Evolutionary conservation across 2,329 filamentous ascomycete genomes (phyloP).

Genomic region (Huntiella savannae): DNA sequence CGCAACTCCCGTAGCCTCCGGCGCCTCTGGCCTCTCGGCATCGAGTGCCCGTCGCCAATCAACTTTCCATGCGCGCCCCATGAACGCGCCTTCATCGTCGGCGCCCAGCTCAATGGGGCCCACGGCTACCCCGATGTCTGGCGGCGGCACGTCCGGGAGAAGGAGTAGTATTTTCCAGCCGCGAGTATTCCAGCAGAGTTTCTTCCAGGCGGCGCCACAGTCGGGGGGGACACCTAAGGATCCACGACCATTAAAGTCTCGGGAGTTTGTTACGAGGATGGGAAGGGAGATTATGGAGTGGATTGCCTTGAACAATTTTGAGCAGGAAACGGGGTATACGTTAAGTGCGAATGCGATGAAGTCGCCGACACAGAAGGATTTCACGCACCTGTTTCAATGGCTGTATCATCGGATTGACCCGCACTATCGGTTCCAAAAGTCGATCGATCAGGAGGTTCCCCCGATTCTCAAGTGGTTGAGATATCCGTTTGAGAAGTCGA

Average conservation of each 20-base stretch:
- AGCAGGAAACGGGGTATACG: constrained; percentile 91
- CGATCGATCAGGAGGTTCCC: constrained; percentile 87
- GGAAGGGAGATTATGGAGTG: constrained; percentile 84
- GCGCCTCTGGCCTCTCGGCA: constrained; percentile 61
- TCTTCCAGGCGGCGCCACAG: constrained; percentile 75
- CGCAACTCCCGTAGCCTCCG: constrained; percentile 58
- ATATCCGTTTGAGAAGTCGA: constrained; percentile 87
- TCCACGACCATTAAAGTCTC: constrained; percentile 68
- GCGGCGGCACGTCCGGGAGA: constrained; percentile 24
- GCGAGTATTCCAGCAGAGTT: constrained; percentile 67
- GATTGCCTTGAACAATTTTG: constrained; percentile 81
- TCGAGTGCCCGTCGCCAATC: constrained; percentile 67
- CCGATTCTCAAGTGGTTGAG: constrained; percentile 80
- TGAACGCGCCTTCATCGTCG: constrained; percentile 49
- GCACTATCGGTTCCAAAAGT: constrained; percentile 79
- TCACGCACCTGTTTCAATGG: constrained; percentile 96
- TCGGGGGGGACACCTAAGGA: constrained; percentile 70
- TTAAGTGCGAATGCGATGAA: constrained; percentile 82
- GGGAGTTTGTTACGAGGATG: constrained; percentile 61
- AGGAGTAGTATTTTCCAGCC: constrained; percentile 67
- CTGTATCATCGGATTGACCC: constrained; percentile 92
- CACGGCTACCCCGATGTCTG: constrained; percentile 11
- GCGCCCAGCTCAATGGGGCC: constrained; percentile 16
- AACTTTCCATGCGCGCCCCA: constrained; percentile 35
- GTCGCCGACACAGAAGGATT: constrained; percentile 94